Conservation (phyloP, 257 asterid genomes). For the Nyctanthes arbortristis region DNA sequence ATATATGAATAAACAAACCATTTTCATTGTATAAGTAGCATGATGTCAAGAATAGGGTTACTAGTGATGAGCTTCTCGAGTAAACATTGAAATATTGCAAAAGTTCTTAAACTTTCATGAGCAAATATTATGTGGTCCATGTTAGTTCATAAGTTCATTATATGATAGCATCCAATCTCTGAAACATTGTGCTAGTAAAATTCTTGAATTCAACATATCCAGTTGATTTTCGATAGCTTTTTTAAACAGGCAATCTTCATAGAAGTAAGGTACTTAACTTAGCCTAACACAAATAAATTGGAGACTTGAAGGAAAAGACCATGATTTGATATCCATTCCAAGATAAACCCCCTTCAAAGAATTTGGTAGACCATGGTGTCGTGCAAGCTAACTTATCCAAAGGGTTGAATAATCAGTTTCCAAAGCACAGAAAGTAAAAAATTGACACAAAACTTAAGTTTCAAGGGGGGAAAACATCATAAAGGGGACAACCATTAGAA, state of each 20-base stretch:
- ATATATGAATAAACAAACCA: slow-evolving; percentile 14
- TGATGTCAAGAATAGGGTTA: neutral
- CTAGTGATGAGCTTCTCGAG: neutral
- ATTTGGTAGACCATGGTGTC: too few species aligned
- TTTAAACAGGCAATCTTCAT: neutral
- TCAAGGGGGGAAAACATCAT: too few species aligned
- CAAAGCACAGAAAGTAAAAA: too few species aligned
- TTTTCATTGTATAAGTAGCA: neutral
- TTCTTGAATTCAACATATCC: neutral
- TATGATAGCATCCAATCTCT: neutral
- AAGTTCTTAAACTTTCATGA: slow-evolving; percentile 7
- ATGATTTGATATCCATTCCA: too few species aligned
- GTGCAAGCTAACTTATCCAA: too few species aligned
- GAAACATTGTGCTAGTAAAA: neutral
- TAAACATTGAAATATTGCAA: neutral
- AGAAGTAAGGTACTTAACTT: neutral
- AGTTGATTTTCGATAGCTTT: neutral
- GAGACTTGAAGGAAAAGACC: neutral
- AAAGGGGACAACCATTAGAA: too few species aligned
- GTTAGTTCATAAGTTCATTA: neutral
- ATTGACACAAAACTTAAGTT: too few species aligned
- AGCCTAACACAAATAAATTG: neutral
- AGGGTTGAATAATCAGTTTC: too few species aligned
- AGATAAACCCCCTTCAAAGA: too few species aligned
- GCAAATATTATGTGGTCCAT: neutral